Evolutionary conservation across 805 yeast species (phyloP), one percentile per base, ranked within the genome.

Genomic region (Monosporozyma servazzii): DNA sequence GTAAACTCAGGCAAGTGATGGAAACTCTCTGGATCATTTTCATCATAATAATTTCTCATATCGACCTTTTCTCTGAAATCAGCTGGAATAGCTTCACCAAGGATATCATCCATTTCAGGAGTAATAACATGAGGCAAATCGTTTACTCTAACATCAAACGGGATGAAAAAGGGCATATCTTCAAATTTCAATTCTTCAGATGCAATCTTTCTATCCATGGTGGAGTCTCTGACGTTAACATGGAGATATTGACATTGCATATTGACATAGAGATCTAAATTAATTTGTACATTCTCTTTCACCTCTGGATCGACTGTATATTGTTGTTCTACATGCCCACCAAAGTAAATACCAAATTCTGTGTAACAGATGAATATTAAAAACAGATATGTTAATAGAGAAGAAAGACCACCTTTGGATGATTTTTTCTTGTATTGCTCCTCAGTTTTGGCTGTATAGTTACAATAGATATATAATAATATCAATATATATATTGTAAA

Each of bases 171-270:
- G 2, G 71, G 62, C 53, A 76, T 73, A 3, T 88, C 91, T 61
- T 87, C 85, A 61, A 82, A 80, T 54, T 80, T 79, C 53, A 93
- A 71, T 48, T 82, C 74, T 62, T 90, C 95, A 8, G 81, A 79
- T 0, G 96, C 96, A 52, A 90, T 59, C 54, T 86, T 77, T 51
- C 85, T 71, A 65, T 93, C 99, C 51, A 78, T 78, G 0, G 97
- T 83, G 11, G 73, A 69, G 63, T 93, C 99, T 59, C 78, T 73
- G 13, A 86, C 89, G 61, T 84, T 84, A 15, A 95, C 81, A 57
- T 81, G 84, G 17, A 93, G 55, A 58, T 71, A 78, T 53, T 81
- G 77, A 69, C 99, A 93, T 9, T 95, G 95, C 83, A 85, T 84
- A 7, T 84, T 83, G 46, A 93, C 84, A 27, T 84, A 75, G 57